Base-by-base conservation (phyloP, 495 filamentous ascomycete species). In the Diplogelasinospora grovesii region DNA sequence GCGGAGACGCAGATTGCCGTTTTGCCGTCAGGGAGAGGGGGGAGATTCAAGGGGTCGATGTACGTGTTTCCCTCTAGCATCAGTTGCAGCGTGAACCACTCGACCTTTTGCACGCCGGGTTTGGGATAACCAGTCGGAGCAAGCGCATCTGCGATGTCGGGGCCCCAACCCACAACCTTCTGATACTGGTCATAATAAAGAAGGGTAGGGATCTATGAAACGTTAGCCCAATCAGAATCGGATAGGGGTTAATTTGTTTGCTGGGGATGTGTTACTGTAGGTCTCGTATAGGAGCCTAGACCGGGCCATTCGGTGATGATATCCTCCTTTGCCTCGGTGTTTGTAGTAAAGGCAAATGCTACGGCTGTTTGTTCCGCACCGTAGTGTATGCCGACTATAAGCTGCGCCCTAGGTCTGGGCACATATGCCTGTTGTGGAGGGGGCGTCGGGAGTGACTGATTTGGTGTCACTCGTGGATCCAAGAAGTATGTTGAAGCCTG, bases 351-450 rank as follows among this genome's bases (percentile, higher is more conserved):
- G 3, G 80, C 81, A 52, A 83, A 85, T 15, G 81, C 81, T 30
- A 85, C 81, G 49, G 81, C 81, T 9, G 81, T 83, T 61, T 84
- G 84, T 3, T 81, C 84, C 18, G 81, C 84, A 37, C 81, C 81
- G 81, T 85, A 87, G 54, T 87, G 83, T 54, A 86, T 86, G 39
- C 82, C 82, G 39, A 86, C 82, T 54, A 87, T 87, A 45, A 87
- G 67, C 68, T 86, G 82, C 15, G 83, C 79, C 61, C 85, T 86
- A 57, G n/a, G n/a, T n/a, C n/a, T n/a, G n/a, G n/a, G n/a, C n/a
- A n/a, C n/a, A n/a, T n/a, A n/a, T n/a, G n/a, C n/a, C n/a, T n/a
- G n/a, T n/a, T n/a, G n/a, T n/a, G n/a, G n/a, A n/a, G n/a, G n/a
- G n/a, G n/a, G n/a, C n/a, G n/a, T n/a, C n/a, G n/a, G n/a, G n/a